Percentiles rank a stretch among this genome's conserved stretches.
These are phyloP conservation scores for Alloascoidea africana DNA, from an alignment of 805 yeast genomes.

Conservation along the genomic window DNA sequence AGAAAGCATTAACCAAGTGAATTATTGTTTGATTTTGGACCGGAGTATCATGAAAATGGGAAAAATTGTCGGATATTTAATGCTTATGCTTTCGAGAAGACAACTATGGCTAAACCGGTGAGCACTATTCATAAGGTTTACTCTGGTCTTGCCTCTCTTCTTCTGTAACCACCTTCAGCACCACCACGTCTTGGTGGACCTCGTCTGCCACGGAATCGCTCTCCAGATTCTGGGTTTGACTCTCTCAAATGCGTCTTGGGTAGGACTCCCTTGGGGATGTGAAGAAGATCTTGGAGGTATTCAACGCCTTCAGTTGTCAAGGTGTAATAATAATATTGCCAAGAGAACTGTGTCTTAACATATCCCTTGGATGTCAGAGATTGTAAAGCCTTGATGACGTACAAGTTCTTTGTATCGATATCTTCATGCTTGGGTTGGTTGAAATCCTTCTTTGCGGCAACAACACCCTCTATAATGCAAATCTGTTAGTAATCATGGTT, in stretches of 20 bases:
- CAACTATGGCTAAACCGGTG: too few relatives aligned
- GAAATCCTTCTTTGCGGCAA: conserved; percentile 98
- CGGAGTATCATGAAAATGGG: too few relatives aligned
- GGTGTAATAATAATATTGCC: conserved; percentile 99
- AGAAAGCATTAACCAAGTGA: too few relatives aligned
- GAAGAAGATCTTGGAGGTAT: conserved; percentile 94
- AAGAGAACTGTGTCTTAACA: conserved; percentile 99
- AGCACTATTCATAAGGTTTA: too few relatives aligned
- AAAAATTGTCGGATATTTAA: too few relatives aligned
- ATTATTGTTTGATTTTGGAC: too few relatives aligned
- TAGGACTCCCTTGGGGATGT: conserved; percentile 96
- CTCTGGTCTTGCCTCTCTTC: too few relatives aligned
- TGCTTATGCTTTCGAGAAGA: too few relatives aligned
- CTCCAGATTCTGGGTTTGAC: conserved; percentile 65
- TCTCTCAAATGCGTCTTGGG: conserved; percentile 97
- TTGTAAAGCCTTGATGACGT: conserved; percentile 96
- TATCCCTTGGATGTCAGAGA: conserved; percentile 96
- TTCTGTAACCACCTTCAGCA: conserved; percentile 38
- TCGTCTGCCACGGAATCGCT: conserved; percentile 22
- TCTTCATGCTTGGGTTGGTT: conserved; percentile 96
- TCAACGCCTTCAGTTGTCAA: conserved; percentile 99
- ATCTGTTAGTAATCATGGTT: conserved; percentile 15
- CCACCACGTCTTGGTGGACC: conserved; percentile 45
- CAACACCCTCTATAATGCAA: conserved; percentile 76
- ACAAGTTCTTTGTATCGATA: conserved; percentile 95